Percentiles rank a stretch among this genome's conserved stretches.
These are phyloP conservation scores for Mycena kentingensis DNA, from an alignment of 768 basidiomycete genomes.

Conservation along the genomic window DNA sequence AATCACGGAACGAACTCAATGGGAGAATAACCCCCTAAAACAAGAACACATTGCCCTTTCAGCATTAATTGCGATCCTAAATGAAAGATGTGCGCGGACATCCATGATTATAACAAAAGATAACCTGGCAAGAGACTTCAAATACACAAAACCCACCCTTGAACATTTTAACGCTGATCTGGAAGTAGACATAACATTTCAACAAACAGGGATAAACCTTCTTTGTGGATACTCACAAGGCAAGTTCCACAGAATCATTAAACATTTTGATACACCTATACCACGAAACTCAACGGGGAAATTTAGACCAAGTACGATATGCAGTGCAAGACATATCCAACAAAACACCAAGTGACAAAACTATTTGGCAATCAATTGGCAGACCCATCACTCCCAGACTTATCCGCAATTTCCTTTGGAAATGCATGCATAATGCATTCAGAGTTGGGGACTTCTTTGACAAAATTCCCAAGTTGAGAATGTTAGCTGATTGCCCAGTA, in stretches of 20 bases:
- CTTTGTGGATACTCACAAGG: background rate
- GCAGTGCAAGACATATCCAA: background rate
- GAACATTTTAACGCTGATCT: background rate
- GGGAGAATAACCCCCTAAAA: background rate
- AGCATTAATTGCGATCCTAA: background rate
- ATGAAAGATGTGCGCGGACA: background rate
- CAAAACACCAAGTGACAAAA: background rate
- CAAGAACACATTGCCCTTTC: background rate
- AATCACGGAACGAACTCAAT: background rate
- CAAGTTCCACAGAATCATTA: conserved; percentile 4
- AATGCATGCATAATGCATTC: conserved; percentile 11
- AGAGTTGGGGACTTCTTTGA: conserved; percentile 20
- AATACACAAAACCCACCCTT: no score
- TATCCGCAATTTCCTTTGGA: conserved; percentile 12
- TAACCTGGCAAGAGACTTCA: background rate
- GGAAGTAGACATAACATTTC: background rate
- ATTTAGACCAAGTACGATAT: background rate
- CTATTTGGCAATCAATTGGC: conserved; percentile 4
- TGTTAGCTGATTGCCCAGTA: background rate
- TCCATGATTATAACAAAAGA: background rate
- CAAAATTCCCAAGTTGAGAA: conserved; percentile 6
- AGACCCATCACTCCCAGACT: background rate
- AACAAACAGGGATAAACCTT: background rate
- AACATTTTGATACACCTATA: background rate
- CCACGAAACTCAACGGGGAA: conserved; percentile 1